Base-by-base conservation (phyloP, 306 rosid genomes). In the Oemleria cerasiformis region DNA sequence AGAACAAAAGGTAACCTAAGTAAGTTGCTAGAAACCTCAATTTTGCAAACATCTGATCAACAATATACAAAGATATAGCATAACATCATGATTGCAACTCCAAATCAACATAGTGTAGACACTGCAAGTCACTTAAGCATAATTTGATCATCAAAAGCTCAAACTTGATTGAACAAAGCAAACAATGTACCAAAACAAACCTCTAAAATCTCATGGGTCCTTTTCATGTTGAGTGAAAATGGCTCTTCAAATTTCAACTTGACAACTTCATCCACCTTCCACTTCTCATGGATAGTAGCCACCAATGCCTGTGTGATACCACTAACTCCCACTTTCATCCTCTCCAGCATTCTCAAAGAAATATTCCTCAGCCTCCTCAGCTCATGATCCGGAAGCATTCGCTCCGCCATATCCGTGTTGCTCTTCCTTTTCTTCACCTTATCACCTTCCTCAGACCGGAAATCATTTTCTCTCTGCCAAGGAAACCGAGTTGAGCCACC, bases 161-260 rank as follows among this genome's bases (percentile, higher is more conserved):
- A 20, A 70, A 55, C 62, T 11, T 14, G 64, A 42, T 1, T 7
- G 13, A 41, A 67, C 30, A 17, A 34, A 54, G n/a, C 36, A 41
- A 20, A 16, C 19, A 4, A 61, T 59, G 58, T 13, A 71, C 30
- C 2, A 23, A 63, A 16, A 79, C 63, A 63, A 30, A 93, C 97
- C 96, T 90, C 90, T 58, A 93, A 88, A 56, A 79, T 77, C 53
- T 85, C 83, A 68, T 85, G 96, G 56, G 96, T 85, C 80, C 88
- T 82, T 83, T 38, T 88, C 98, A 93, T 90, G 91, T 93, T 85
- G 56, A 80, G 63, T 1, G 89, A 77, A 44, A 87, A 88, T 63
- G 97, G 98, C 65, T 83, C 80, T 65, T 81, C 89, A 78, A 93
- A 93, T 81, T 84, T 90, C 75, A 90, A 81, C 85, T 93, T 93